These are phyloP conservation scores for Umbelopsis vinacea DNA, from an alignment of 192 early-diverging fungal genomes.

Conservation along the genomic window DNA sequence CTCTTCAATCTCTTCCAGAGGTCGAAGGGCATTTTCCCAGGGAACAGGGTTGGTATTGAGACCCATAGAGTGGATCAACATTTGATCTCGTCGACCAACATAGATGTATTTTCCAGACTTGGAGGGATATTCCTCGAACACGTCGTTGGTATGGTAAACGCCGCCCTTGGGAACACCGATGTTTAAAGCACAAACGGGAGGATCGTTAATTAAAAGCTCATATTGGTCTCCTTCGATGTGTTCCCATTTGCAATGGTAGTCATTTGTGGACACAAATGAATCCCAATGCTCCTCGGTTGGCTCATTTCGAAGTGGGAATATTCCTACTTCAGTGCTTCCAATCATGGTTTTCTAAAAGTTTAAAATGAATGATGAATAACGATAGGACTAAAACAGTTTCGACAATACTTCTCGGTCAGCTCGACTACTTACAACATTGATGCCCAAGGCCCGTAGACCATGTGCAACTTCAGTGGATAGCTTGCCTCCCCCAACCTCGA, in stretches of 20 bases:
- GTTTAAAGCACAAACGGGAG: not conserved
- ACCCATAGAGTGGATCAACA: conserved; percentile 7
- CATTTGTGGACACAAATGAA: not conserved
- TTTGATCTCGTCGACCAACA: conserved; percentile 18
- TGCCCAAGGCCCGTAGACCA: not conserved
- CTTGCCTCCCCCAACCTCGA: not conserved
- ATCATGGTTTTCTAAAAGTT: not conserved
- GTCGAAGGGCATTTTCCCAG: conserved; percentile 1
- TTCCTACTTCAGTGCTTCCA: conserved; percentile 12
- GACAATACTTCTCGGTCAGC: too few species aligned
- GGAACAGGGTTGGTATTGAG: conserved; percentile 13
- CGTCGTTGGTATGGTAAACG: not conserved
- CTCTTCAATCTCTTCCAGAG: not conserved
- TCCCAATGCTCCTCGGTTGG: conserved; percentile 12
- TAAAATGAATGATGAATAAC: not conserved
- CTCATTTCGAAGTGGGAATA: not conserved
- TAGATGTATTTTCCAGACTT: not conserved
- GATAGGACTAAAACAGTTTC: too few species aligned
- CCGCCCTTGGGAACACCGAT: not conserved
- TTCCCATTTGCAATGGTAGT: not conserved
- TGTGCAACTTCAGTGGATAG: not conserved
- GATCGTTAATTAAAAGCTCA: not conserved
- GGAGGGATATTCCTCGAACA: conserved; percentile 3
- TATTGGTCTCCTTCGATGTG: conserved; percentile 12
- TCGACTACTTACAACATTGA: not conserved